Evolutionary conservation across 768 basidiomycete species (phyloP).

Genomic region (Tulasnella sp.): DNA sequence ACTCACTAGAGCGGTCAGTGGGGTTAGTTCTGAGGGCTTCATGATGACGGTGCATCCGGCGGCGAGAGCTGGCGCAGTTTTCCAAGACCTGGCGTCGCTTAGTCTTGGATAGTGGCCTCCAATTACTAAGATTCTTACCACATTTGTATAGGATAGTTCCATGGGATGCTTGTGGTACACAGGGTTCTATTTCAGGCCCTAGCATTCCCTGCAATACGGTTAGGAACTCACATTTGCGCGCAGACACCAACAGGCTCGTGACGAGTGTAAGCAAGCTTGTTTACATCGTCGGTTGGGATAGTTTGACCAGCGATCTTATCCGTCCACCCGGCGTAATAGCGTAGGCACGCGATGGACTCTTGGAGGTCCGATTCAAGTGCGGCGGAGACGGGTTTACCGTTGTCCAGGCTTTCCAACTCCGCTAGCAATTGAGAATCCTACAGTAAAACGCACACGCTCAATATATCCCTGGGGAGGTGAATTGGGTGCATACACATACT

Average conservation of each 20-base stretch:
- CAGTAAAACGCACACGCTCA: background rate
- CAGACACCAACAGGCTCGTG: conserved; percentile 93
- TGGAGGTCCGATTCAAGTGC: conserved; percentile 68
- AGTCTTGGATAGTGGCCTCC: background rate
- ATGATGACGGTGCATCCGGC: conserved; percentile 89
- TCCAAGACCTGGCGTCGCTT: conserved; percentile 58
- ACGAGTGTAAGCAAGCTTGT: conserved; percentile 76
- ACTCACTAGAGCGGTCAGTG: conserved; percentile 69
- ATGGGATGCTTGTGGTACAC: conserved; percentile 56
- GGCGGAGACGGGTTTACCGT: conserved; percentile 76
- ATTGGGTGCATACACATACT: background rate
- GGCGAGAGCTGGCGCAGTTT: conserved; percentile 86
- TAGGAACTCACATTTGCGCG: conserved; percentile 65
- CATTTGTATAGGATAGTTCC: conserved; percentile 75
- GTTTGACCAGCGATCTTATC: conserved; percentile 89
- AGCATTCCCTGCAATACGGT: background rate
- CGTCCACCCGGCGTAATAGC: conserved; percentile 28
- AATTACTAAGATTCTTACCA: background rate
- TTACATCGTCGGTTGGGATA: conserved; percentile 65
- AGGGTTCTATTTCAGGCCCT: background rate
- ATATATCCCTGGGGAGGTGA: background rate
- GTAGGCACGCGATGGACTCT: conserved; percentile 65
- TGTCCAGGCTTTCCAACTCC: conserved; percentile 79
- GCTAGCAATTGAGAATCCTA: conserved; percentile 67
- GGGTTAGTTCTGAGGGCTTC: conserved; percentile 87